Evolutionary conservation across 2,329 filamentous ascomycete species (phyloP), one percentile per base, ranked within the genome.

Genomic region (Colletotrichum orbiculare): DNA sequence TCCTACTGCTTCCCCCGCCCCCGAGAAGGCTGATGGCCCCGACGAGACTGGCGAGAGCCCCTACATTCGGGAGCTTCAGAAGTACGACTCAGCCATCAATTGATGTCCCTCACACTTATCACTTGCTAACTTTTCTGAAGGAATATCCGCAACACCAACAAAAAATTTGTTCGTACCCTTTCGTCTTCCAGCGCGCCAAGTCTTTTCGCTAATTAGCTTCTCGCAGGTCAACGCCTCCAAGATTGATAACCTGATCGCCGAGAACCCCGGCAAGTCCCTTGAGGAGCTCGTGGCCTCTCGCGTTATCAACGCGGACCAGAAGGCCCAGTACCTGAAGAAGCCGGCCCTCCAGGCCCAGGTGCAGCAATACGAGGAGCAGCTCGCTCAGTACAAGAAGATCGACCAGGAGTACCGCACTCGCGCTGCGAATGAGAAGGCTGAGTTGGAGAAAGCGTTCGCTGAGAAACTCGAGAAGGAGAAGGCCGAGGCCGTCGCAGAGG

Each of bases 61-160:
- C 43, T 94, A 95, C 80, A 86, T 97, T 75, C 93, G 89, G 76
- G 95, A 98, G 77, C 85, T 98, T 54, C 89, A 95, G 75, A 97
- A 97, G 94, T 97, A 82, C 76, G 89, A 76, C 39, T 41, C 38
- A 60, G 34, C 50, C 7, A 41, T 43, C 50, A 48, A 61, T 63
- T 64, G 66, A 45, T 42, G 55, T 56, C 37, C 25, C 25, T 39
- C 8, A 8, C 4, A 34, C 10, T 35, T 8, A 13, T 35, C 15
- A 3, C n/a, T 25, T 68, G 54, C 60, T 69, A 58, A 49, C 46
- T 60, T 34, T 33, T 68, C 9, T 11, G 33, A 70, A 97, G 94
- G 85, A 93, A 88, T 78, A 92, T 97, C 72, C 94, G 95, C 75
- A 97, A 96, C 78, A 82, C 96, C 74, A 91, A 89, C 83, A 98